A percentile compares a stretch with the other conserved stretches of the same genome.
phyloP scores from a whole-genome alignment of 2,329 filamentous ascomycete species.

The Grosmannia serpens region DNA sequence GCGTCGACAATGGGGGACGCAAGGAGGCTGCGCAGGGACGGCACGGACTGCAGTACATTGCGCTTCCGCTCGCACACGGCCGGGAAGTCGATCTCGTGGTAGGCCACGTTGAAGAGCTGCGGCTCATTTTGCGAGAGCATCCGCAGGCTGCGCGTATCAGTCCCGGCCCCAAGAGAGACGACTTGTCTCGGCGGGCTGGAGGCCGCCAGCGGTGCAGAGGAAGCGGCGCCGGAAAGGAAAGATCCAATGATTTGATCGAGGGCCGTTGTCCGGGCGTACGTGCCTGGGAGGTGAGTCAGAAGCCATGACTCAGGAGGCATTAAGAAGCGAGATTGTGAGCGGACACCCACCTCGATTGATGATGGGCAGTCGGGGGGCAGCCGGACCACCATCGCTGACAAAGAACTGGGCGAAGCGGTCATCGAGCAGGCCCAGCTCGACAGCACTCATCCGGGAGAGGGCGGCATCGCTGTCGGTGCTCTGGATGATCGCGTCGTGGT shows the following conservation, averaged over 20 bases:
- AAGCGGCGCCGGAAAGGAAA: conserved; percentile 44
- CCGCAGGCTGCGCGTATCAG: conserved; percentile 80
- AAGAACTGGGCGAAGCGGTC: conserved; percentile 70
- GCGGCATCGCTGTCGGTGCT: conserved; percentile 87
- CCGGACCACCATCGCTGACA: conserved; percentile 34
- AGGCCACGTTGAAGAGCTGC: conserved; percentile 40
- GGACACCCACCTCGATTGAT: conserved; percentile 70
- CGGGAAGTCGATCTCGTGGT: conserved; percentile 89
- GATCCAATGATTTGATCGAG: conserved; percentile 65
- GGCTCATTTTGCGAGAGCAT: conserved; percentile 39
- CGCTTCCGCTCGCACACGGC: conserved; percentile 60
- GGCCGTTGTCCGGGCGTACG: conserved; percentile 79
- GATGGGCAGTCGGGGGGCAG: conserved; percentile 65
- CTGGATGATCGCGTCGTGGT: conserved; percentile 67
- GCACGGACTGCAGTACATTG: conserved; percentile 34
- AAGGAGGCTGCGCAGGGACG: conserved; percentile 28
- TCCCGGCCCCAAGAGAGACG: conserved; percentile 84
- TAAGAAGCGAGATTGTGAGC: too few species aligned
- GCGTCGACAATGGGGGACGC: conserved; percentile 16
- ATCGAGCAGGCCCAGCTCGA: conserved; percentile 71
- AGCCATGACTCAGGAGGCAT: too few species aligned
- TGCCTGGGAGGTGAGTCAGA: conserved; percentile 49
- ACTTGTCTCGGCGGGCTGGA: conserved; percentile 52
- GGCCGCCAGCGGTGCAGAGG: not conserved
- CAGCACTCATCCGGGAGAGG: conserved; percentile 77